These are phyloP conservation scores for Oxytropis ochrocephala DNA, from an alignment of 306 rosid genomes.

Conservation along the genomic window DNA sequence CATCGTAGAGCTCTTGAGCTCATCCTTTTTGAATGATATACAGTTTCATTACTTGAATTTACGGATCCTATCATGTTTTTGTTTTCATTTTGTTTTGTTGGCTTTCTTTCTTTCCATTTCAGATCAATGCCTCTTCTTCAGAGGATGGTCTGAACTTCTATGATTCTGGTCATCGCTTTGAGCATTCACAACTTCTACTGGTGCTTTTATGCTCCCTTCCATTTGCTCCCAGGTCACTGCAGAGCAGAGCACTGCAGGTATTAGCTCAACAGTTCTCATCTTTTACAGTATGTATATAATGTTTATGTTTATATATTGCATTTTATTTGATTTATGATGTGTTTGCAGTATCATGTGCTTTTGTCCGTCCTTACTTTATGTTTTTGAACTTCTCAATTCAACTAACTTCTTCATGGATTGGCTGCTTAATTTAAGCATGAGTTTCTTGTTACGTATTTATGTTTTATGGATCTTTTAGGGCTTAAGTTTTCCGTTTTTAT, in stretches of 20 bases:
- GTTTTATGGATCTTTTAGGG: background rate
- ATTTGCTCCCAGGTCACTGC: slow-evolving; percentile 71
- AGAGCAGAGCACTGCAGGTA: slow-evolving; percentile 94
- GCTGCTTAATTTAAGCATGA: slow-evolving; percentile 11
- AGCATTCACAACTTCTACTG: slow-evolving; percentile 79
- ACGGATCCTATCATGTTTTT: background rate
- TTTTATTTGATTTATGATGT: background rate
- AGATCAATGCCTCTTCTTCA: slow-evolving; percentile 87
- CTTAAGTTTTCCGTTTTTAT: background rate
- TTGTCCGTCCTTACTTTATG: background rate
- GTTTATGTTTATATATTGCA: background rate
- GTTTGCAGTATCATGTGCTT: background rate
- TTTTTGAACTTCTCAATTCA: background rate
- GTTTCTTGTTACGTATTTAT: background rate
- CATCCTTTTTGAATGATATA: too few species aligned
- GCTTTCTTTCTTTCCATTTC: slow-evolving; percentile 23
- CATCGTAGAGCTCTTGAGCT: too few species aligned
- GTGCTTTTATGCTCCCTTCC: slow-evolving; percentile 92
- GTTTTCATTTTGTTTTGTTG: background rate
- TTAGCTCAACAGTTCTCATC: slow-evolving; percentile 15
- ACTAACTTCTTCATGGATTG: slow-evolving; percentile 6
- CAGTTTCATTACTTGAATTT: too few species aligned
- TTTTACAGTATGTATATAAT: background rate
- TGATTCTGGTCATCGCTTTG: slow-evolving; percentile 98
- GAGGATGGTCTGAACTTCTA: slow-evolving; percentile 91